Conservation (phyloP, 225 moss, liverwort and hornwort genomes). For the Physcomitrellopsis africana region DNA sequence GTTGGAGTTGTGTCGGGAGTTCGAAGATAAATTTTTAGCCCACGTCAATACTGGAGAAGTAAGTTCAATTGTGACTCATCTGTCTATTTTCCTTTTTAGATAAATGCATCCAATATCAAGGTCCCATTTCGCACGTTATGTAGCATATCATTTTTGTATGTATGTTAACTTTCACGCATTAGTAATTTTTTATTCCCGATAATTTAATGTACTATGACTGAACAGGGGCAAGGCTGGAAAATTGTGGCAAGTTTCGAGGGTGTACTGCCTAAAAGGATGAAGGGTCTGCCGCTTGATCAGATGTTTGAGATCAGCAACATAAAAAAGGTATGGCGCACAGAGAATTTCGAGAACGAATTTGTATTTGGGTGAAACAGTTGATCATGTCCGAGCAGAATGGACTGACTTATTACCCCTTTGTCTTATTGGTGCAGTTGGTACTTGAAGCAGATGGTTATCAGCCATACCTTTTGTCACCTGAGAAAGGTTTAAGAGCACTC, state of each 20-base stretch:
- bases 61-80: not conserved
- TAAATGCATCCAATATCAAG: not conserved
- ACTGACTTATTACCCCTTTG: slow-evolving; percentile 6
- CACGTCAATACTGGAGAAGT: slow-evolving; percentile 72
- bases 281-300: slow-evolving; percentile 54
- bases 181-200: too few relatives aligned
- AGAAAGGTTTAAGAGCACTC: slow-evolving; percentile 89
- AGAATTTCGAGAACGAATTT: too few relatives aligned
- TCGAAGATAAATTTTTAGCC: slow-evolving; percentile 68
- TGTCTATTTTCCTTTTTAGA: not conserved
- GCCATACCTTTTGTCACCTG: slow-evolving; percentile 85
- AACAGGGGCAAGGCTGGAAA: slow-evolving; percentile 69
- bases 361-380: too few relatives aligned
- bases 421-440: slow-evolving; percentile 61
- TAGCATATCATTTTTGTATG: too few relatives aligned
- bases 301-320: slow-evolving; percentile 70
- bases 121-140: not conserved
- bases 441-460: slow-evolving; percentile 94
- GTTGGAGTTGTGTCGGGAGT: slow-evolving; percentile 72
- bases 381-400: too few relatives aligned
- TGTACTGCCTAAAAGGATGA: slow-evolving; percentile 63
- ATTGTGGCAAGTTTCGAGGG: slow-evolving; percentile 74
- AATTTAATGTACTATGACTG: not conserved
- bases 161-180: too few relatives aligned
- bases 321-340: not conserved